Evolutionary conservation across 2,329 filamentous ascomycete species (phyloP).

Genomic region (Akanthomyces muscarius): DNA sequence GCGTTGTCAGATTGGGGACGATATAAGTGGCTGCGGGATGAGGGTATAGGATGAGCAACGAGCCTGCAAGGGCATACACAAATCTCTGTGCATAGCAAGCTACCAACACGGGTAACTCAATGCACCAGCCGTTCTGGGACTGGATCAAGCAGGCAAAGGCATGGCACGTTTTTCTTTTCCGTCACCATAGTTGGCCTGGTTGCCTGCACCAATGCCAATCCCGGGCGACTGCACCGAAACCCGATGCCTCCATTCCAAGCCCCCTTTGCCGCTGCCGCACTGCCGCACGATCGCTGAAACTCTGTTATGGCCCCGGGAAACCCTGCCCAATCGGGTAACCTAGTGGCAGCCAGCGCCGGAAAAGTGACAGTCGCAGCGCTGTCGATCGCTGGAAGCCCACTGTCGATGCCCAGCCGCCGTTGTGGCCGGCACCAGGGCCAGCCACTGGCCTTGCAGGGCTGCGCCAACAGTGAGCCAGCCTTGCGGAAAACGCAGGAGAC

Average conservation of each 20-base stretch:
- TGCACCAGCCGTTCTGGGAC: background rate
- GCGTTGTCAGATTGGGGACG: conserved; percentile 12
- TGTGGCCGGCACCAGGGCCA: background rate
- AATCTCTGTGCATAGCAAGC: background rate
- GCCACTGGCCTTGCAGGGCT: conserved; percentile 4
- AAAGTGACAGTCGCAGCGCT: background rate
- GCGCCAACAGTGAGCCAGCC: background rate
- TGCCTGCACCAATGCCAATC: background rate
- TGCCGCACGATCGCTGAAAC: background rate
- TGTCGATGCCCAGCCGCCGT: background rate
- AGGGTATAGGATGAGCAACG: background rate
- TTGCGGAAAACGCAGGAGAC: background rate
- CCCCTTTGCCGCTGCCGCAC: conserved; percentile 12
- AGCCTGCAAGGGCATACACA: background rate
- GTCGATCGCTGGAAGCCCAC: background rate
- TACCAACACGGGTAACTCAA: background rate
- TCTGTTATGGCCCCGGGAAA: conserved; percentile 1
- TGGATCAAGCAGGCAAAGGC: background rate
- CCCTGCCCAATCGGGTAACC: conserved; percentile 2
- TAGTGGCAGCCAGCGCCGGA: background rate
- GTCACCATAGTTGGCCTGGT: background rate
- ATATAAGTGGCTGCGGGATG: conserved; percentile 2
- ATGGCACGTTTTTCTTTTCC: background rate
- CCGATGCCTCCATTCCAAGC: conserved; percentile 1
- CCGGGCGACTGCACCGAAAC: conserved; percentile 4